Conservation (phyloP, 2,329 filamentous ascomycete genomes). For the Clonostachys chloroleuca region DNA sequence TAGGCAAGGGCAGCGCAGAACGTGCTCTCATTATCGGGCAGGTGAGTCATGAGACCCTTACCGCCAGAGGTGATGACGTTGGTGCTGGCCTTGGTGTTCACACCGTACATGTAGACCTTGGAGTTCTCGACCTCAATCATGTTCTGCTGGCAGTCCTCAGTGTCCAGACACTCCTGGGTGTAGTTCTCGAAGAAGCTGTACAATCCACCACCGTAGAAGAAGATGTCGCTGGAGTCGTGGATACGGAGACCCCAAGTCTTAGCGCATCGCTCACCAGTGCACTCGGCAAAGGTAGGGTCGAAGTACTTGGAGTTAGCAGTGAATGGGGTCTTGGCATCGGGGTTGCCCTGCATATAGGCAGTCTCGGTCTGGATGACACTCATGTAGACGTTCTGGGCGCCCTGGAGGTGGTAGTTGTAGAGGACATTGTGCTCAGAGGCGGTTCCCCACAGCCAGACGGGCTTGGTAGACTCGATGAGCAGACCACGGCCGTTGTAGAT, state of each 20-base stretch:
- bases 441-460: conserved; percentile 79
- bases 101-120: conserved; percentile 59
- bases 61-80: conserved; percentile 70
- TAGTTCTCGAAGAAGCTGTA: conserved; percentile 88
- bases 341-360: conserved; percentile 82
- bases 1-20: conserved; percentile 59
- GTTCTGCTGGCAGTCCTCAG: conserved; percentile 70
- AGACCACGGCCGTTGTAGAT: conserved; percentile 87
- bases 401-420: conserved; percentile 82
- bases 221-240: conserved; percentile 60
- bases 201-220: conserved; percentile 68
- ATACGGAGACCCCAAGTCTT: conserved; percentile 77
- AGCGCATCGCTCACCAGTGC: conserved; percentile 51
- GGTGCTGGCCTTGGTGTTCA: conserved; percentile 70
- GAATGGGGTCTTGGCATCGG: conserved; percentile 65
- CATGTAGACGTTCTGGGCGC: conserved; percentile 77
- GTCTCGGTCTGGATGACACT: conserved; percentile 86
- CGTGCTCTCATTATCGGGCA: conserved; percentile 59
- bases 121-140: conserved; percentile 71
- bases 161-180: conserved; percentile 61
- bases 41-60: conserved; percentile 22
- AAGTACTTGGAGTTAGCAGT: conserved; percentile 48
- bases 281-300: conserved; percentile 67
- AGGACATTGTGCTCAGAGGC: conserved; percentile 61
- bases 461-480: conserved; percentile 68